Evolutionary conservation across 2,329 filamentous ascomycete species (phyloP).

Genomic region (Geosmithia putterillii): DNA sequence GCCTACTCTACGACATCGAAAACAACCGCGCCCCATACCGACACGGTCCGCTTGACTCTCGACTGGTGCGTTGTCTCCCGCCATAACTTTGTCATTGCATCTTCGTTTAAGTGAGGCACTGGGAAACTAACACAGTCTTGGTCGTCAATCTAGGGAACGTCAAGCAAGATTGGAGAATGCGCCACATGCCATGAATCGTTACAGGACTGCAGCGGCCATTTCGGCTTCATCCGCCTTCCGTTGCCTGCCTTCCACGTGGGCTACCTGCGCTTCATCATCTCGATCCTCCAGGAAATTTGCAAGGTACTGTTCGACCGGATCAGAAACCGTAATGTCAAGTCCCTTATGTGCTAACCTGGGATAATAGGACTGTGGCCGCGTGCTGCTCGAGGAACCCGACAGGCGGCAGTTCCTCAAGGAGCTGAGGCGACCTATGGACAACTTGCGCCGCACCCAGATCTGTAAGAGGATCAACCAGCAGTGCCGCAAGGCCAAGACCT

Average conservation of each 20-base stretch:
- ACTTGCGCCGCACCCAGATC: slow-evolving; percentile 69
- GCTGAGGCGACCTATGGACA: slow-evolving; percentile 75
- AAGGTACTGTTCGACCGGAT: too few relatives aligned
- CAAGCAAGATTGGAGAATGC: slow-evolving; percentile 69
- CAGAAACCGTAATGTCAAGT: too few relatives aligned
- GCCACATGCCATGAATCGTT: slow-evolving; percentile 73
- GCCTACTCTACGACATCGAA: slow-evolving; percentile 83
- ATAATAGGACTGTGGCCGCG: slow-evolving; percentile 60
- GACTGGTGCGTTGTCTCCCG: slow-evolving; percentile 41
- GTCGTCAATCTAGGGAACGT: slow-evolving; percentile 67
- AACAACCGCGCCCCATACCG: slow-evolving; percentile 62
- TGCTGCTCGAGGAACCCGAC: slow-evolving; percentile 72
- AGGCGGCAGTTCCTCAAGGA: slow-evolving; percentile 67
- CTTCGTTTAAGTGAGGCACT: background rate
- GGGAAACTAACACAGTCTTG: background rate
- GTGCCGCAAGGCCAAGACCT: slow-evolving; percentile 76
- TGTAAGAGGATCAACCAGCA: slow-evolving; percentile 82
- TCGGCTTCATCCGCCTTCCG: slow-evolving; percentile 83
- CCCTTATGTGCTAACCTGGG: background rate
- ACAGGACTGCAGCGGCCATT: slow-evolving; percentile 84
- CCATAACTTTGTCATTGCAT: too few relatives aligned
- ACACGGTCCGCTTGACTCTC: slow-evolving; percentile 78
- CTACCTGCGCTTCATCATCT: slow-evolving; percentile 87
- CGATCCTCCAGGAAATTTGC: slow-evolving; percentile 89
- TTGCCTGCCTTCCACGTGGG: slow-evolving; percentile 92